Percentiles rank a stretch among this genome's conserved stretches.
Evolutionary conservation across 23 red algal genomes (phyloP).

Genomic region (Chondrus crispus): DNA sequence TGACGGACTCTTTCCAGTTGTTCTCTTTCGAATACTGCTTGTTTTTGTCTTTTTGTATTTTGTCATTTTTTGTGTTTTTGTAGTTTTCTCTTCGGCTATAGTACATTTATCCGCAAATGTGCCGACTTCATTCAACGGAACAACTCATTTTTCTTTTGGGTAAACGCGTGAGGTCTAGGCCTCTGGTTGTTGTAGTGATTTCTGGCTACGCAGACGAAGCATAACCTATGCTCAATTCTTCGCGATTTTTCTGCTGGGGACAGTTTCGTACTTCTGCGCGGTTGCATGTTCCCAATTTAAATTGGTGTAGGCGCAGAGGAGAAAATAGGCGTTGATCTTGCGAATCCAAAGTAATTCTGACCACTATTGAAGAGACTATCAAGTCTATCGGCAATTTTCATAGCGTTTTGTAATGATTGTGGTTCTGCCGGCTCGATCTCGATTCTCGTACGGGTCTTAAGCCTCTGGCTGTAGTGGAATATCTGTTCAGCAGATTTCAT

Average conservation of each 20-base stretch:
- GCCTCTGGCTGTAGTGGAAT: no score
- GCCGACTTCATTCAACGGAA: neutral
- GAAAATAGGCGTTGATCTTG: no score
- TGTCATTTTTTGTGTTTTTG: neutral
- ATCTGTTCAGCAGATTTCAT: no score
- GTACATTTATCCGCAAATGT: neutral
- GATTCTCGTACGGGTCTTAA: no score
- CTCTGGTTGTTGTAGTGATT: neutral
- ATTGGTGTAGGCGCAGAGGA: no score
- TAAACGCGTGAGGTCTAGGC: neutral
- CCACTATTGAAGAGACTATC: no score
- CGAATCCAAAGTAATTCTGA: no score
- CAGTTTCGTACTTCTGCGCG: neutral
- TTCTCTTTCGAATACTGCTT: neutral
- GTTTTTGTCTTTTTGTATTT: neutral
- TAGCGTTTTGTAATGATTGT: no score
- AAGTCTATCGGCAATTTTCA: no score
- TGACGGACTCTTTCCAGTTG: no score
- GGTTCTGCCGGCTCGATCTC: no score
- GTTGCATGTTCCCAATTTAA: no score
- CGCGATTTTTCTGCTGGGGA: neutral
- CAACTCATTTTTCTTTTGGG: neutral
- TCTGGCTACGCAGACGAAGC: neutral
- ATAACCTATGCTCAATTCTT: neutral
- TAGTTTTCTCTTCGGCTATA: neutral